phyloP scores from a whole-genome alignment of 768 basidiomycete genomes.

The Russula emetica region DNA sequence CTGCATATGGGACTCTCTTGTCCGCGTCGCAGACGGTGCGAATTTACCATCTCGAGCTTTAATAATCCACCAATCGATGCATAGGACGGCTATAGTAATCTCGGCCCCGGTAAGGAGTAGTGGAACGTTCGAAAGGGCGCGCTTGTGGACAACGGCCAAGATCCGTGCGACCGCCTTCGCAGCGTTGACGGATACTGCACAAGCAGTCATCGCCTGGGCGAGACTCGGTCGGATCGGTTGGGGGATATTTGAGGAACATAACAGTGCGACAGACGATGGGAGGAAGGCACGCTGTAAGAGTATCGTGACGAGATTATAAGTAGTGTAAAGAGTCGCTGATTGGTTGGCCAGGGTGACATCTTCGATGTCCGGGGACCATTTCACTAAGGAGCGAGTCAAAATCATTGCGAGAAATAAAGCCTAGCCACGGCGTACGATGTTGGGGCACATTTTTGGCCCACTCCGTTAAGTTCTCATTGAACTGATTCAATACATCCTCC shows the following conservation, averaged over 20 bases:
- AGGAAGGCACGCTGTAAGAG: slow-evolving; percentile 77
- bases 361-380: slow-evolving; percentile 42
- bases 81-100: slow-evolving; percentile 22
- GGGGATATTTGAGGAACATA: slow-evolving; percentile 11
- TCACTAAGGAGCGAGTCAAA: slow-evolving; percentile 30
- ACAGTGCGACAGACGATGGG: slow-evolving; percentile 34
- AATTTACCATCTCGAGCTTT: slow-evolving; percentile 17
- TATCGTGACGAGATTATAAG: slow-evolving; percentile 62
- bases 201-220: slow-evolving; percentile 19
- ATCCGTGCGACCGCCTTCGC: slow-evolving; percentile 22
- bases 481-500: slow-evolving; percentile 39
- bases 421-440: slow-evolving; percentile 30
- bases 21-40: not conserved
- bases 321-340: slow-evolving; percentile 41
- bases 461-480: slow-evolving; percentile 44
- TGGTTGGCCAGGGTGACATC: slow-evolving; percentile 41
- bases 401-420: not conserved
- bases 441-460: slow-evolving; percentile 34
- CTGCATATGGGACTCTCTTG: slow-evolving; percentile 17
- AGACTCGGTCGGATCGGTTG: not conserved
- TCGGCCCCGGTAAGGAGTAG: slow-evolving; percentile 23
- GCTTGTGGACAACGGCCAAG: slow-evolving; percentile 18
- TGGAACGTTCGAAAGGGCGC: slow-evolving; percentile 24
- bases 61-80: slow-evolving; percentile 25
- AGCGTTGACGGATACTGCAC: slow-evolving; percentile 20